Evolutionary conservation across 352 stramenopile species (phyloP), one percentile per base, ranked within the genome.

Genomic region (Albugo laibachii): DNA sequence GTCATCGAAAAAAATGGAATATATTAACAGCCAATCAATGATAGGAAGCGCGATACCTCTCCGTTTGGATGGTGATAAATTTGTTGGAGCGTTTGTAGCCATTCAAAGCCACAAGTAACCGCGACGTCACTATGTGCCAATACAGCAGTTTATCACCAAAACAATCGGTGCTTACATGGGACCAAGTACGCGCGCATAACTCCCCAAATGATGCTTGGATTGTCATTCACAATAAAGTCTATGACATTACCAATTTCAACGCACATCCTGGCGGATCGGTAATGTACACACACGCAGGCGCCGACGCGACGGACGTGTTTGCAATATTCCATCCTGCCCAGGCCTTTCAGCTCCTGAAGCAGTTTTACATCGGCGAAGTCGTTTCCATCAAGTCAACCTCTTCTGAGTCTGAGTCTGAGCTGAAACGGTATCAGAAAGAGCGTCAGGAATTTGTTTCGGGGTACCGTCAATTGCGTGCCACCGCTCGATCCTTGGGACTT

Each of bases 261-360:
- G 63, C 62, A 41, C 81, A 94, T 53, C 81, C 82, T 40, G 81
- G 81, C 36, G 81, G 81, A 49, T 84, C 69, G 71, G 88, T 97
- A 50, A 95, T 99, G 62, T 96, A 97, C 56, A 98, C 93, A 20
- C 88, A 98, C 59, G 94, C 94, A 1, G 95, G 95, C 36, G 89
- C 97, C 56, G 95, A 99, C 61, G 94, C 94, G 57, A 98, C 95
- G 3, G 95, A 98, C 61, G 95, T 97, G 27, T 99, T 99, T 62
- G 89, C 92, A 13, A 92, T 96, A 39, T 98, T 98, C 60, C 95
- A 99, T 63, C 89, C 92, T 13, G 66, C 82, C 13, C 87, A 78
- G 48, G 94, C 92, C 14, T 88, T 93, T 58, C 87, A 87, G 52
- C 62, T 95, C 46, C 76, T 99, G 50, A 92, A 98, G 55, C 80